Conservation (phyloP, 2,329 filamentous ascomycete species). For the Domatiomyces globalis region DNA sequence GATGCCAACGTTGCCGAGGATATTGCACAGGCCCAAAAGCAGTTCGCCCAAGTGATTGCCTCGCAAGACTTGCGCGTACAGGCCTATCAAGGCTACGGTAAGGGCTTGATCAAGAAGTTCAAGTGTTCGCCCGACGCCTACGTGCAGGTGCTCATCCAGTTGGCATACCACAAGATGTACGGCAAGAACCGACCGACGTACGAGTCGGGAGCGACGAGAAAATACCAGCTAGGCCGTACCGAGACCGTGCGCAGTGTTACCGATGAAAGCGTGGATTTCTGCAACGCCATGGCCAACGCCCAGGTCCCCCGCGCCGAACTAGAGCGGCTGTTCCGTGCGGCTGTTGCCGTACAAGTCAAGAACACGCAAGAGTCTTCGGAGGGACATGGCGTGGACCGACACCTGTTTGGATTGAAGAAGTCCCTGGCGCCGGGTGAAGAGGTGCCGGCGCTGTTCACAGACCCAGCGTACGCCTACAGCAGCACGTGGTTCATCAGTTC, state of each 20-base stretch:
- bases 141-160: conserved; percentile 96
- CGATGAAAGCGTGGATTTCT: conserved; percentile 83
- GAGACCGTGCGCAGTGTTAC: conserved; percentile 90
- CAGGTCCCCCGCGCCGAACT: conserved; percentile 49
- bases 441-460: conserved; percentile 67
- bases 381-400: conserved; percentile 85
- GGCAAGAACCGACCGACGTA: conserved; percentile 96
- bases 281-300: conserved; percentile 66
- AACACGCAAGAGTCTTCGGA: conserved; percentile 84
- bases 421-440: conserved; percentile 67
- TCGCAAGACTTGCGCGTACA: conserved; percentile 86
- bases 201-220: conserved; percentile 85
- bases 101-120: conserved; percentile 98
- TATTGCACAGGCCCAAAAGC: conserved; percentile 60
- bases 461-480: conserved; percentile 74
- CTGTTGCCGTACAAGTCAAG: conserved; percentile 67
- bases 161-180: conserved; percentile 98
- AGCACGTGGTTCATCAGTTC: conserved; percentile 79
- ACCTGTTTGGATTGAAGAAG: conserved; percentile 95
- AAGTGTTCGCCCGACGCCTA: conserved; percentile 95
- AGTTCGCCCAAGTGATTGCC: conserved; percentile 70
- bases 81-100: conserved; percentile 93
- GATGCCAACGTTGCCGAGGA: conserved; percentile 59
- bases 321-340: conserved; percentile 64
- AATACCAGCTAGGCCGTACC: conserved; percentile 91